Evolutionary conservation across 2,329 filamentous ascomycete genomes (phyloP), one percentile per base, ranked within the genome.

Genomic region (Xylariales sp.): DNA sequence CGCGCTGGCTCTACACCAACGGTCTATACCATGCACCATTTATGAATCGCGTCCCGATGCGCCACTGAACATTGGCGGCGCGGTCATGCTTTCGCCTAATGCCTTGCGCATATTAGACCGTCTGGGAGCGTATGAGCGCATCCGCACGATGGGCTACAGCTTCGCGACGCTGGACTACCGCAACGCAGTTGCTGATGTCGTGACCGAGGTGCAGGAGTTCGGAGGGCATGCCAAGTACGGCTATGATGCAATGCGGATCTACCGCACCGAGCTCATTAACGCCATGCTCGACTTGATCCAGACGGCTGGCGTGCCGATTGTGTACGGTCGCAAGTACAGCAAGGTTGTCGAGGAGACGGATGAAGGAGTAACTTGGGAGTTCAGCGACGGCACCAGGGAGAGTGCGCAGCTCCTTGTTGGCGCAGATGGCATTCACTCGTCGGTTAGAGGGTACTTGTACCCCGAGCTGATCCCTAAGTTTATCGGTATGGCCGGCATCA

Each of bases 31-130:
- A 5, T 62, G 58, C 42, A 67, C 57, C 4, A 55, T 81, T 30
- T 80, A 76, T 44, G 76, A 81, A 46, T 57, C 62, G 17, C 62
- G 70, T 14, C 36, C 56, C 4, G 57, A 62, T 0, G 58, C 68
- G 3, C 14, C 21, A 14, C 13, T 25, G 14, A 60, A 71, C 45
- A 65, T 69, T 13, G 70, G 71, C 15, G 76, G 76, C 5, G 76
- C 72, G 0, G 61, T 81, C 28, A 76, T 78, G 69, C 62, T 81
- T 3, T 76, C 75, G 0, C 77, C 77, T 2, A 81, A 81, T 37
- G 71, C 74, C 0, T 63, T 82, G 1, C 62, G 65, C 5, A 61
- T 81, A 29, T 61, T 82, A 0, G 69, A 80, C 41, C 49, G 50
- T 0, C 55, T 81, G 0, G 68, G 62, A 0, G 56, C 78, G 4